phyloP scores from a whole-genome alignment of 2,329 filamentous ascomycete genomes.

The Graphium sp. region DNA sequence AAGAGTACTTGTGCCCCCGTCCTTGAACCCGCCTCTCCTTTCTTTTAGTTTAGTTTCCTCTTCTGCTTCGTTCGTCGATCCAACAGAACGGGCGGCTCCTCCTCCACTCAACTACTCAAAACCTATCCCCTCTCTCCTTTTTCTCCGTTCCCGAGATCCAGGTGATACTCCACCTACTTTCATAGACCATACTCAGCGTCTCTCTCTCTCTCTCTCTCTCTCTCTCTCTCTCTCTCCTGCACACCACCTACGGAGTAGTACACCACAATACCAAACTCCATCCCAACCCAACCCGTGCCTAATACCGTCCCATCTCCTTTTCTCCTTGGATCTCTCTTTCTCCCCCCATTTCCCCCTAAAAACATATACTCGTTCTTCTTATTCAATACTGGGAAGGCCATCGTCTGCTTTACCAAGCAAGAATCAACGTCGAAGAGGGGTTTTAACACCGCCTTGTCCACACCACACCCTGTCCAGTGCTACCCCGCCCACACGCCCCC shows the following conservation, averaged over 20 bases:
- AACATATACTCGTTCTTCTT: not conserved
- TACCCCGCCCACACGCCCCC: too few relatives aligned
- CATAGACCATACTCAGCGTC: not conserved
- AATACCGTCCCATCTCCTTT: too few relatives aligned
- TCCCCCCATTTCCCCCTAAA: not conserved
- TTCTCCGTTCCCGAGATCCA: too few relatives aligned
- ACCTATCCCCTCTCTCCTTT: too few relatives aligned
- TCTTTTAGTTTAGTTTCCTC: not conserved
- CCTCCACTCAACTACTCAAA: not conserved
- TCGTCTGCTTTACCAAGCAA: not conserved
- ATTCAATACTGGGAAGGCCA: too few relatives aligned
- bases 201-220: not conserved
- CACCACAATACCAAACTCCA: too few relatives aligned
- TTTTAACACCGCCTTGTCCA: too few relatives aligned
- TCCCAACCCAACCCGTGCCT: too few relatives aligned
- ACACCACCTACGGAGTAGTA: not conserved
- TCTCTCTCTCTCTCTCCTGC: not conserved
- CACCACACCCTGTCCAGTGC: too few relatives aligned
- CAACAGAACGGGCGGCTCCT: not conserved
- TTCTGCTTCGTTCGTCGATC: not conserved
- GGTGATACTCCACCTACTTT: too few relatives aligned
- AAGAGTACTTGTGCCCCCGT: too few relatives aligned
- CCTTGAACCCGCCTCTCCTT: not conserved
- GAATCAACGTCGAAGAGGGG: too few relatives aligned
- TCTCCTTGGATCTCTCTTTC: not conserved